Evolutionary conservation across 1,139 yeast species (phyloP).

Genomic region (Scheffersomyces stambukii): DNA sequence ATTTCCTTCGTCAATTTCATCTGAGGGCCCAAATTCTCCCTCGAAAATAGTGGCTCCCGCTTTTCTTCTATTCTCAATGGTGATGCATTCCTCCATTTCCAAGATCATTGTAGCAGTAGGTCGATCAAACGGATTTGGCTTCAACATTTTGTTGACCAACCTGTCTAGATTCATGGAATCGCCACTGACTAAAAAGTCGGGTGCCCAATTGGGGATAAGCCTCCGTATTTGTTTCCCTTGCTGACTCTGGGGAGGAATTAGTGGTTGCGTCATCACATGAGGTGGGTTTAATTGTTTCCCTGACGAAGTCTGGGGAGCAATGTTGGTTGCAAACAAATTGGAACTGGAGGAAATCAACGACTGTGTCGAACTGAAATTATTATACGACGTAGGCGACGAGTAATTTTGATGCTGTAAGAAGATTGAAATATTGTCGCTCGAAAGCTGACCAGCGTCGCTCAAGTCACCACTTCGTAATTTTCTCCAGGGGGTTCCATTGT

Average conservation of each 20-base stretch:
- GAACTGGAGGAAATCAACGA: not conserved
- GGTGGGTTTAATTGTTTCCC: not conserved
- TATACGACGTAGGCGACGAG: not conserved
- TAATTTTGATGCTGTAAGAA: slow-evolving; percentile 32
- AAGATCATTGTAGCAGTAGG: slow-evolving; percentile 74
- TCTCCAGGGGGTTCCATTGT: slow-evolving; percentile 97
- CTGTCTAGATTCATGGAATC: slow-evolving; percentile 72
- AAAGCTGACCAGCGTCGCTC: slow-evolving; percentile 88
- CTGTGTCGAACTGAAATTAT: not conserved
- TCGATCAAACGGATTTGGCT: slow-evolving; percentile 78
- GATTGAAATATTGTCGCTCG: slow-evolving; percentile 49
- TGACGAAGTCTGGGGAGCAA: no score
- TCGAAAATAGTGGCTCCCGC: slow-evolving; percentile 96
- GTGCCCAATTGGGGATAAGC: slow-evolving; percentile 74
- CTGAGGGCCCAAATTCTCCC: slow-evolving; percentile 74
- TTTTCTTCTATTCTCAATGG: slow-evolving; percentile 77
- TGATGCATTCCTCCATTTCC: slow-evolving; percentile 65
- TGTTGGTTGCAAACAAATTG: no score
- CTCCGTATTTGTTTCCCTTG: not conserved
- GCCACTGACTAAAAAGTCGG: slow-evolving; percentile 66
- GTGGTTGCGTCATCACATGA: no score
- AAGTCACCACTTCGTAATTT: slow-evolving; percentile 92
- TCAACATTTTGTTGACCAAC: slow-evolving; percentile 83
- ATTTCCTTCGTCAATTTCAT: no score
- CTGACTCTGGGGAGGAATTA: not conserved